Base-by-base conservation (phyloP, 805 yeast species). In the Sporopachydermia lactativora region DNA sequence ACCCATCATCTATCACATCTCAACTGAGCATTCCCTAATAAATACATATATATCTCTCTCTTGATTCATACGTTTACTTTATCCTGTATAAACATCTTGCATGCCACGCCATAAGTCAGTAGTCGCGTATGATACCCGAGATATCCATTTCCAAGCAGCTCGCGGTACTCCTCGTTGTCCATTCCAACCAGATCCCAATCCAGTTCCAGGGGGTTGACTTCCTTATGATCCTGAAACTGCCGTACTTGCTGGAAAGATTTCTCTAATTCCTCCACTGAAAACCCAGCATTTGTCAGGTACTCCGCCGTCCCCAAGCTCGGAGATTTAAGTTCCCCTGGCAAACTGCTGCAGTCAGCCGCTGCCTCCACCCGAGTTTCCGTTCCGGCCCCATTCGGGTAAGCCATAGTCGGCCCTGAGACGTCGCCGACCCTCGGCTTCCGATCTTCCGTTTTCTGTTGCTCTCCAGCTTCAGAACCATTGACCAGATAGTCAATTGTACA, bases 401-500 rank as follows among this genome's bases (percentile, higher is more conserved):
- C n/a, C 31, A 24, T 24, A 24, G 8, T 24, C 31, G n/a, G 8
- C n/a, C 31, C 31, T 24, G 13, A n/a, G 31, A 24, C n/a, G 31
- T 24, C 31, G 13, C 31, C 31, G n/a, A 24, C 31, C n/a, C n/a
- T n/a, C n/a, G n/a, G n/a, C n/a, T n/a, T n/a, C n/a, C n/a, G 8
- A 8, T 8, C 8, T 24, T 8, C 31, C n/a, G 31, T 24, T 24
- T 24, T 24, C n/a, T n/a, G n/a, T n/a, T n/a, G n/a, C n/a, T n/a
- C n/a, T 24, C 31, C 31, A 8, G 31, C 31, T 8, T 24, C 31
- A n/a, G n/a, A n/a, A n/a, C n/a, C n/a, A n/a, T 38, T 38, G 11
- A 38, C 15, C 37, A 38, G 8, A 35, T 51, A 52, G 3, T 50
- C 44, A 14, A 54, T 58, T 1, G 54, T 50, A 19, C 55, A 52